Evolutionary conservation across 2,329 filamentous ascomycete genomes (phyloP).

Genomic region (Aspergillus nomiae): DNA sequence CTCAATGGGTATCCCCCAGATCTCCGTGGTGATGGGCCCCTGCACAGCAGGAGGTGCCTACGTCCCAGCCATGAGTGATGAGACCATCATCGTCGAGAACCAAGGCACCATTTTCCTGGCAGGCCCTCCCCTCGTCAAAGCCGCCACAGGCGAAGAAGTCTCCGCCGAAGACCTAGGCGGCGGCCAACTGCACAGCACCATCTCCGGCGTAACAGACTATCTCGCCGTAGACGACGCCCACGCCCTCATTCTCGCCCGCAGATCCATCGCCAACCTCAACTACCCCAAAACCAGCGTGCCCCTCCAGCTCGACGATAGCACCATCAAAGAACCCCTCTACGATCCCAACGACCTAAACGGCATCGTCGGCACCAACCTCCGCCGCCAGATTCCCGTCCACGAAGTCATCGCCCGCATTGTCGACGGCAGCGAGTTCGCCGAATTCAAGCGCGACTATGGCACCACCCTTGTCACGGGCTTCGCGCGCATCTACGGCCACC

Average conservation of each 20-base stretch:
- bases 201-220: slow-evolving; percentile 94
- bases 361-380: slow-evolving; percentile 86
- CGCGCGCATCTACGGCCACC: slow-evolving; percentile 83
- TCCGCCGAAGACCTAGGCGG: slow-evolving; percentile 89
- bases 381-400: slow-evolving; percentile 79
- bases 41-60: slow-evolving; percentile 96
- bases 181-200: slow-evolving; percentile 82
- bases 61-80: slow-evolving; percentile 95
- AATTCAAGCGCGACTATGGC: slow-evolving; percentile 93
- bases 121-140: slow-evolving; percentile 91
- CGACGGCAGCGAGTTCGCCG: slow-evolving; percentile 84
- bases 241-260: slow-evolving; percentile 79
- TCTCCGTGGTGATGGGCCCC: slow-evolving; percentile 94
- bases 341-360: slow-evolving; percentile 78
- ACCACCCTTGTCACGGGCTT: slow-evolving; percentile 90
- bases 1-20: slow-evolving; percentile 82
- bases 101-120: slow-evolving; percentile 98
- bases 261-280: slow-evolving; percentile 86
- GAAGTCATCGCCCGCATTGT: slow-evolving; percentile 93
- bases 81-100: slow-evolving; percentile 92
- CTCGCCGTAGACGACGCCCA: slow-evolving; percentile 93
- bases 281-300: slow-evolving; percentile 63
- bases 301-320: slow-evolving; percentile 20
- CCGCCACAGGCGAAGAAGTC: slow-evolving; percentile 90
- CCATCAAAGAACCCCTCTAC: slow-evolving; percentile 76